Evolutionary conservation across 129 eudicot genomes (phyloP).

Genomic region (Lactuca sativa): DNA sequence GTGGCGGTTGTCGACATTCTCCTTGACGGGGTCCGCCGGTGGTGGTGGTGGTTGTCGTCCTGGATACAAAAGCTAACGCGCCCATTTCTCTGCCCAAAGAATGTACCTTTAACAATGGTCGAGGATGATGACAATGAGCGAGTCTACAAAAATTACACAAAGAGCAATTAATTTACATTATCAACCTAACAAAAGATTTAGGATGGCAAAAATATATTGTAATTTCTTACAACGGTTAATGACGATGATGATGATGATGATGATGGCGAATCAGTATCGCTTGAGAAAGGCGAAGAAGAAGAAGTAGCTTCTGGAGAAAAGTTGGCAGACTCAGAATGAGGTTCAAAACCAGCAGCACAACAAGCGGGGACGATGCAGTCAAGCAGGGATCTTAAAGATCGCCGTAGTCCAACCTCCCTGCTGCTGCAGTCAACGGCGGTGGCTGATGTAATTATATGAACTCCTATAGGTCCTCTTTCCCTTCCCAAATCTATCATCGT

Average conservation of each 20-base stretch:
- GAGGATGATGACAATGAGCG: conserved; percentile 35
- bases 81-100: conserved; percentile 38
- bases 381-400: conserved; percentile 30
- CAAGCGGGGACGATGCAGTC: conserved; percentile 37
- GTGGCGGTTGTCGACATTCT: conserved; percentile 20
- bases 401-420: conserved; percentile 39
- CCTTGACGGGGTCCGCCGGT: conserved; percentile 33
- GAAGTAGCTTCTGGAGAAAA: conserved; percentile 26
- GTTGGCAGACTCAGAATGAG: conserved; percentile 16
- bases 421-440: conserved; percentile 39
- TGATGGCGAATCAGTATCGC: conserved; percentile 34
- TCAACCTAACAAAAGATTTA: not conserved
- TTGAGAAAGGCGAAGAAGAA: conserved; percentile 29
- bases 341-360: conserved; percentile 39
- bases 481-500: conserved; percentile 47
- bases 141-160: conserved; percentile 19
- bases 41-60: conserved; percentile 34
- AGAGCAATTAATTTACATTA: not conserved
- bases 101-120: conserved; percentile 38
- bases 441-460: conserved; percentile 35
- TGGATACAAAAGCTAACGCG: conserved; percentile 43
- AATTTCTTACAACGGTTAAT: conserved; percentile 17
- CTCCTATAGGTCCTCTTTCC: conserved; percentile 41
- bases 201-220: not conserved
- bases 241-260: conserved; percentile 14